Evolutionary conservation across 306 rosid genomes (phyloP), one percentile per base, ranked within the genome.

Genomic region (Oxytropis ochrocephala): DNA sequence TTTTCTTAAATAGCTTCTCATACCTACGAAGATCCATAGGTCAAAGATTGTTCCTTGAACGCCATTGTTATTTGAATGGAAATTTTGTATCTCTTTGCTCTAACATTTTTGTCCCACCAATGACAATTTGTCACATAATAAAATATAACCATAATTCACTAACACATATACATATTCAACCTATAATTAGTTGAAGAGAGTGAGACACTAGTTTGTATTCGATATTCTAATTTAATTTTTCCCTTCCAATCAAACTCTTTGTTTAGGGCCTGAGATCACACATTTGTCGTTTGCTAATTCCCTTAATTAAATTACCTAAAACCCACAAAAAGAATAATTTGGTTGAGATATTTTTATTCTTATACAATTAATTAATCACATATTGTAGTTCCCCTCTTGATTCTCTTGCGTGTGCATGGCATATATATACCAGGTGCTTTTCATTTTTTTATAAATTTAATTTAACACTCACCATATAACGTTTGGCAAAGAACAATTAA

Each of bases 21-120:
- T 77, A 81, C 84, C 88, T 77, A 72, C 63, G 84, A 83, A 83
- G 57, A 89, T 89, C 92, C 83, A 39, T 70, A 53, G 88, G 96
- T 86, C 90, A 86, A 85, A 89, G 92, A 89, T 86, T 76, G 72
- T 89, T 48, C 44, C 75, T 86, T 85, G 88, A 80, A 78, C 11
- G 42, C 58, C 55, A 63, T 59, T 24, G 29, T 24, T 24, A 2
- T 24, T 24, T 24, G 29, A 24, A 24, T 24, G 2, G 29, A 24
- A 24, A 24, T 24, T 24, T 24, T 4, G 29, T 24, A 3, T 24
- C 29, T 24, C 29, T 24, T 24, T 24, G 29, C 29, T 24, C 29
- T 2, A 24, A 24, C 29, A 24, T 24, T 24, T 24, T 24, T 24
- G 29, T 24, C 29, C 29, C 29, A 24, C 29, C 29, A 24, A 24